phyloP scores from a whole-genome alignment of 345 rosid genomes.

The Heritiera littoralis region DNA sequence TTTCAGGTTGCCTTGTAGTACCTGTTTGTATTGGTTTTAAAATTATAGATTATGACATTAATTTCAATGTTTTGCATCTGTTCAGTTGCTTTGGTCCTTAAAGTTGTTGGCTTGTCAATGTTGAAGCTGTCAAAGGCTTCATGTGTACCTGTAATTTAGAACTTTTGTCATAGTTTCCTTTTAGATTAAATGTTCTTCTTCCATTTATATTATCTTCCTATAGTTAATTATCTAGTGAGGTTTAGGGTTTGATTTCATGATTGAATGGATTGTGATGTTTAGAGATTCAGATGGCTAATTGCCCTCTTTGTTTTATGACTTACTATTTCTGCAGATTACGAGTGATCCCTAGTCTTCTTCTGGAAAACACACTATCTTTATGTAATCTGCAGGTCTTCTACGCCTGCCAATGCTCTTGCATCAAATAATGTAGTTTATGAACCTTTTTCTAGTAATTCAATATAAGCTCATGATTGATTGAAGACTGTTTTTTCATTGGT shows the following conservation, averaged over 20 bases:
- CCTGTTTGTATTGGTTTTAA: neutral
- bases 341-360: neutral
- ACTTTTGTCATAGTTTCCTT: neutral
- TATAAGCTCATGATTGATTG: conserved; percentile 6
- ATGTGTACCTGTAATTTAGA: neutral
- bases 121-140: conserved; percentile 16
- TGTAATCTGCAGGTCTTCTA: neutral
- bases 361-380: neutral
- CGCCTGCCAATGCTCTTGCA: neutral
- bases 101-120: conserved; percentile 6
- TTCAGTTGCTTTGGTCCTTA: neutral
- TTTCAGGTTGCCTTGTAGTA: conserved; percentile 6
- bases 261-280: conserved; percentile 10
- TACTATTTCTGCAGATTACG: neutral
- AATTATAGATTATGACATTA: conserved; percentile 6
- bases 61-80: conserved; percentile 13
- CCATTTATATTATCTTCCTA: neutral
- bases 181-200: neutral
- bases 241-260: neutral
- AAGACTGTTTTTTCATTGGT: neutral
- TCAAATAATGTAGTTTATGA: neutral
- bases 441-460: neutral
- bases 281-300: neutral
- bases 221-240: neutral
- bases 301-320: neutral